Conservation (phyloP, 1,284 basidiomycete species). For the Malassezia sympodialis region DNA sequence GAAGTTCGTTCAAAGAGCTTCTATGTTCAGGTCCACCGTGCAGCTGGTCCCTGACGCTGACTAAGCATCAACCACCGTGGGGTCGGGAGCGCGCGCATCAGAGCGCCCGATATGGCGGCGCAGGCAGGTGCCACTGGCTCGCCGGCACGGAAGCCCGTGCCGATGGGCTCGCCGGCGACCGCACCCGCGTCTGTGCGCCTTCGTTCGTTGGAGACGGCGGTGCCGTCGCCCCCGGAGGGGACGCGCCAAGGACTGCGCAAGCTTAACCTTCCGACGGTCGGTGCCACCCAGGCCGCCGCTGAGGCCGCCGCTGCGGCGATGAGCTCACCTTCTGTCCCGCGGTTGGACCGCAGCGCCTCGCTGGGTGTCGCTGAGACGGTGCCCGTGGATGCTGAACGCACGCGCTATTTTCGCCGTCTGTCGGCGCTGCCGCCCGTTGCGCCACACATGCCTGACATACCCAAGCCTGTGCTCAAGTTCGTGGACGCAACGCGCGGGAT, state of each 20-base stretch:
- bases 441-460: constrained; percentile 60
- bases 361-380: constrained; percentile 54
- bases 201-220: background rate
- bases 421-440: constrained; percentile 61
- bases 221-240: background rate
- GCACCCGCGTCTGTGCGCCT: background rate
- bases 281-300: constrained; percentile 34
- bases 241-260: constrained; percentile 24
- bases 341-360: background rate
- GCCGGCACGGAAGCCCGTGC: background rate
- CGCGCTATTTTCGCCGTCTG: constrained; percentile 77
- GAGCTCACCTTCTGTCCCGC: background rate
- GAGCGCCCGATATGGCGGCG: background rate
- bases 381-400: constrained; percentile 56
- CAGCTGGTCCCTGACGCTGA: constrained; percentile 6
- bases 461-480: constrained; percentile 62
- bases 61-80: background rate
- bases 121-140: background rate
- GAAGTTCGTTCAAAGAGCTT: constrained; percentile 6
- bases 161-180: background rate
- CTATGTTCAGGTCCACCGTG: constrained; percentile 3
- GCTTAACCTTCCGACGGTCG: constrained; percentile 32
- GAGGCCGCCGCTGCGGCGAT: constrained; percentile 27
- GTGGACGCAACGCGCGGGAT: constrained; percentile 83
- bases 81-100: background rate